phyloP scores from a whole-genome alignment of 129 eudicot genomes.

The Rutidosis leptorrhynchoides region DNA sequence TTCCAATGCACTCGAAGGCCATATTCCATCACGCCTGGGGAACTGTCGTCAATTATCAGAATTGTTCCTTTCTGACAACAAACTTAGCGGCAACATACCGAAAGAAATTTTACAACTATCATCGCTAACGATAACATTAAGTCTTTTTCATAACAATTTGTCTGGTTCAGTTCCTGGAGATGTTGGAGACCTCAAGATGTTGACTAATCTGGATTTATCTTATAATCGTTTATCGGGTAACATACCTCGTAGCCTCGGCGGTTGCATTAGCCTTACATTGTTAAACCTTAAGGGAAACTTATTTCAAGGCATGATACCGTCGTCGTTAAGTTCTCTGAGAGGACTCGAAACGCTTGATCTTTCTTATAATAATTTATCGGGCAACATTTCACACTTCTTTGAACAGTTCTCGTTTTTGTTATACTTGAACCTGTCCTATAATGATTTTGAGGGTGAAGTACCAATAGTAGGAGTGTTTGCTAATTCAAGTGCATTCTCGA shows the following conservation, averaged over 20 bases:
- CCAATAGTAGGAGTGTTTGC: conserved; percentile 15
- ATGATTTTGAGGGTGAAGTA: conserved; percentile 29
- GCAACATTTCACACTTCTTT: conserved; percentile 24
- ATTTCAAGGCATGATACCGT: conserved; percentile 30
- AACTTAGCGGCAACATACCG: conserved; percentile 22
- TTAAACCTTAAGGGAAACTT: conserved; percentile 22
- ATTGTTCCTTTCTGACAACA: conserved; percentile 8
- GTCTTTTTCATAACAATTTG: conserved; percentile 23
- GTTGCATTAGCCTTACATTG: conserved; percentile 23
- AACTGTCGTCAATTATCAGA: not conserved
- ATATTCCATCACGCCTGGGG: conserved; percentile 21
- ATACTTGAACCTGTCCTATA: conserved; percentile 14
- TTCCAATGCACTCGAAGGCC: conserved; percentile 19
- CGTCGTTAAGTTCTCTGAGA: conserved; percentile 19
- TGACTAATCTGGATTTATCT: conserved; percentile 16
- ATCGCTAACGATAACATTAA: conserved; percentile 19
- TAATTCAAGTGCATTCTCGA: conserved; percentile 22
- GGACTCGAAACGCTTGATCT: conserved; percentile 20
- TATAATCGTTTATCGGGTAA: conserved; percentile 23
- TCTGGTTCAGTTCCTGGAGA: conserved; percentile 27
- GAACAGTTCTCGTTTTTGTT: conserved; percentile 2
- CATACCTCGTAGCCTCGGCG: conserved; percentile 27
- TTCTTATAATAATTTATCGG: conserved; percentile 30
- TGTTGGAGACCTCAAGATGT: conserved; percentile 23
- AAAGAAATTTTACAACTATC: conserved; percentile 26